Percentiles rank a stretch among this genome's conserved stretches.
phyloP scores from a whole-genome alignment of 805 yeast species.

The Jamesozyma spencerorum region DNA sequence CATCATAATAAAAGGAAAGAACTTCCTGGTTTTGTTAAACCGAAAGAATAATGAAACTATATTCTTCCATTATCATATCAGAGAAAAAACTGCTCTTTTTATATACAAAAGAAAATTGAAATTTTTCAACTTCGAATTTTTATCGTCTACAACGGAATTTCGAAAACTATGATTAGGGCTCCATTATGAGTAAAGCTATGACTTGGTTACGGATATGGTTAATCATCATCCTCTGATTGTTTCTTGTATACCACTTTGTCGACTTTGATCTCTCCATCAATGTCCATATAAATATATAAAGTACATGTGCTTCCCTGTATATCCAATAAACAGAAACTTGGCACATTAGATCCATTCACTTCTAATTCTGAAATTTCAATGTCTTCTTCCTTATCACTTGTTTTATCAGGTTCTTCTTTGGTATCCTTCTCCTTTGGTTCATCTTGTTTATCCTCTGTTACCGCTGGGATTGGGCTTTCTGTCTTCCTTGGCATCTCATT shows the following conservation, averaged over 20 bases:
- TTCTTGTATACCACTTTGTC: constrained; percentile 72
- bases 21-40: constrained; percentile 21
- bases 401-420: constrained; percentile 1
- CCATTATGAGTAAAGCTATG: background rate
- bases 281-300: constrained; percentile 72
- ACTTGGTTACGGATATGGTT: background rate
- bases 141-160: background rate
- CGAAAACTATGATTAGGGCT: constrained; percentile 1
- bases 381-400: constrained; percentile 12
- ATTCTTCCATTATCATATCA: background rate
- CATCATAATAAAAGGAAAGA: constrained; percentile 52
- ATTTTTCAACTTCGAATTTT: background rate
- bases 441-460: background rate
- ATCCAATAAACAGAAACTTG: constrained; percentile 84
- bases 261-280: constrained; percentile 78
- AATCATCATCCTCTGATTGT: constrained; percentile 12
- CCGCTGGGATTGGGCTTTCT: constrained; percentile 2
- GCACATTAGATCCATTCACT: constrained; percentile 38
- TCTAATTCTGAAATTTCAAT: constrained; percentile 17
- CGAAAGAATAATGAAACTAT: background rate
- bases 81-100: constrained; percentile 1
- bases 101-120: background rate
- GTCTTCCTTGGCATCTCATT: constrained; percentile 16
- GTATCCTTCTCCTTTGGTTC: constrained; percentile 3
- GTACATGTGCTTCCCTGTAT: constrained; percentile 73